Conservation (phyloP, 352 stramenopile genomes). For the Phytophthora citricola region DNA sequence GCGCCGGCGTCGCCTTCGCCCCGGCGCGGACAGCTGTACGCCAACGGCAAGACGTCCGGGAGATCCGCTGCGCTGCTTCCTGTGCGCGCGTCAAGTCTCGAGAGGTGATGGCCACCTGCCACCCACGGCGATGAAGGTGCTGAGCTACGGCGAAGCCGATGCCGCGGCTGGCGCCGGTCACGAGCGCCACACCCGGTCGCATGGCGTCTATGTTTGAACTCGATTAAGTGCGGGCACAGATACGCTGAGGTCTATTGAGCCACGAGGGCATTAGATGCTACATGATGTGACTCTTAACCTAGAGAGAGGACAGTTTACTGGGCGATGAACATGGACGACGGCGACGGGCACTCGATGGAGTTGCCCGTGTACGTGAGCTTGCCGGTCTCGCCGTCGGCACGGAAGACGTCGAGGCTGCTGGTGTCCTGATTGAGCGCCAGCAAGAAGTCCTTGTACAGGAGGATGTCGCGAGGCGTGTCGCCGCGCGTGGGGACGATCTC, state of each 20-base stretch:
- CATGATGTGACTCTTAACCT: conserved; percentile 3
- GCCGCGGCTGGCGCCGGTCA: conserved; percentile 82
- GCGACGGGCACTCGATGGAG: conserved; percentile 52
- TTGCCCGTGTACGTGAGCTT: conserved; percentile 57
- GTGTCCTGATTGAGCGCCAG: conserved; percentile 74
- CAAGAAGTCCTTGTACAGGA: conserved; percentile 60
- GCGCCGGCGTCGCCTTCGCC: conserved; percentile 24
- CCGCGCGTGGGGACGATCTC: conserved; percentile 56
- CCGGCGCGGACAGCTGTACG: conserved; percentile 61
- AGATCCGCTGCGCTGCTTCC: conserved; percentile 57
- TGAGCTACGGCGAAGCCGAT: conserved; percentile 80
- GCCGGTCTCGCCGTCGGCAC: conserved; percentile 47
- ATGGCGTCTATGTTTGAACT: neutral
- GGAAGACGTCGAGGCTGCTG: conserved; percentile 67
- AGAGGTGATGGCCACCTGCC: conserved; percentile 79
- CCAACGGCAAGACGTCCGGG: conserved; percentile 55
- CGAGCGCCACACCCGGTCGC: conserved; percentile 50
- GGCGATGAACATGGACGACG: conserved; percentile 55
- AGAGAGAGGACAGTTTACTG: conserved; percentile 12
- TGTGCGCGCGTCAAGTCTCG: conserved; percentile 60
- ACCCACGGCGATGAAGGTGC: conserved; percentile 68
- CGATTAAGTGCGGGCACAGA: conserved; percentile 7
- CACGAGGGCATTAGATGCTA: conserved; percentile 3
- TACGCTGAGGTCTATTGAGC: conserved; percentile 20
- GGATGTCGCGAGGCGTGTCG: conserved; percentile 61